Conservation (phyloP, 371 early-diverging fungal genomes). For the Lichtheimia ornata region DNA sequence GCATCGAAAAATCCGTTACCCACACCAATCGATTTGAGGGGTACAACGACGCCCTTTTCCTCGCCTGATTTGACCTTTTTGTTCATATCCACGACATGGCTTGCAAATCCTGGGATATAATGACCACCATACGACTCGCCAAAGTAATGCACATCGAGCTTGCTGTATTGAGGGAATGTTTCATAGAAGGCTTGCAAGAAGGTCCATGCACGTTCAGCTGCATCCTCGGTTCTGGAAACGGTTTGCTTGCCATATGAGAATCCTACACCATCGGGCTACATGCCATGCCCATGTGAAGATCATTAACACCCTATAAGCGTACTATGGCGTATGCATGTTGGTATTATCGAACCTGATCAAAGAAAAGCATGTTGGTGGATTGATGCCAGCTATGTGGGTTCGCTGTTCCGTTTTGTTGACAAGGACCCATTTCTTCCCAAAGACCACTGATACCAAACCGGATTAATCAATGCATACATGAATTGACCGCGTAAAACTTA, state of each 20-base stretch:
- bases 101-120: conserved; percentile 72
- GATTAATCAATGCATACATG: neutral
- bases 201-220: conserved; percentile 51
- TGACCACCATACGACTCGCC: conserved; percentile 80
- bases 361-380: conserved; percentile 77
- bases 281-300: too few species aligned
- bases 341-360: conserved; percentile 64
- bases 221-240: conserved; percentile 47
- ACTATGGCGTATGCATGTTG: neutral
- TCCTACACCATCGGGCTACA: conserved; percentile 72
- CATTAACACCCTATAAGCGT: neutral
- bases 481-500: conserved; percentile 3
- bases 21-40: conserved; percentile 24
- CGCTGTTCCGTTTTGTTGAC: conserved; percentile 56
- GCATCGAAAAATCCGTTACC: conserved; percentile 37
- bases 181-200: conserved; percentile 74
- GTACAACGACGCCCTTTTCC: neutral
- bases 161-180: conserved; percentile 54
- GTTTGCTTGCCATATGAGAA: conserved; percentile 67
- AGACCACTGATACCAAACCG: conserved; percentile 60
- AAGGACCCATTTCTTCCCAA: conserved; percentile 81
- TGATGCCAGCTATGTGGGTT: conserved; percentile 77
- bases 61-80: neutral
- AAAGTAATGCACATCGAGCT: conserved; percentile 45
- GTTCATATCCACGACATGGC: conserved; percentile 28